A percentile compares a stretch with the other conserved stretches of the same genome.
These are phyloP conservation scores for Dendrobium catenatum DNA, from an alignment of 106 monocot genomes.

Conservation along the genomic window DNA sequence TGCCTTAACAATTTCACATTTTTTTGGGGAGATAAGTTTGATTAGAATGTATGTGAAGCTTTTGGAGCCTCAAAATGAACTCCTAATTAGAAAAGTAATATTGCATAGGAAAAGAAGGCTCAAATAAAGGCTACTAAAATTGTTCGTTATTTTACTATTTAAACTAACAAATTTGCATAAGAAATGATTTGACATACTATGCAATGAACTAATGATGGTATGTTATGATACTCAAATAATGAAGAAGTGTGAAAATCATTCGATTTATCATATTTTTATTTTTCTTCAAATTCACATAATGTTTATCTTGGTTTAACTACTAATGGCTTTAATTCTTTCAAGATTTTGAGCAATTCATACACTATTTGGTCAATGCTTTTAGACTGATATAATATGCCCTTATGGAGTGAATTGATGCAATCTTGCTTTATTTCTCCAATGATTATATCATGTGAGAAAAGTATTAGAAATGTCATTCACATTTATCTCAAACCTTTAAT, in stretches of 20 bases:
- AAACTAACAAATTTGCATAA: background rate
- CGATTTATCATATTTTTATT: background rate
- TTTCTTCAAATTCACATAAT: background rate
- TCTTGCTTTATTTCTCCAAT: no score
- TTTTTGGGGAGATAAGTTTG: background rate
- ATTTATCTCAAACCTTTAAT: no score
- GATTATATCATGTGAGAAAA: no score
- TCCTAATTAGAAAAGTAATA: background rate
- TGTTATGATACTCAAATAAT: background rate
- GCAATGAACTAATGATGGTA: background rate
- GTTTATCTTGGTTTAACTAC: background rate
- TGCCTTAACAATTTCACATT: slow-evolving; percentile 4
- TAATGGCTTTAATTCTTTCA: slow-evolving; percentile 6
- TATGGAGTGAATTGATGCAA: no score
- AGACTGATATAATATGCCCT: no score
- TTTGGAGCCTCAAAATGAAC: slow-evolving; percentile 1
- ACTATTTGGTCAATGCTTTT: background rate
- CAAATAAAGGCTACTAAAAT: slow-evolving; percentile 5
- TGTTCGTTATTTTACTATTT: slow-evolving; percentile 1
- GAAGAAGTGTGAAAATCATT: background rate
- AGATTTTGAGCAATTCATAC: background rate
- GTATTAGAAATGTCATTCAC: no score
- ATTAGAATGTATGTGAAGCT: background rate
- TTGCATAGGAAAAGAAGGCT: background rate
- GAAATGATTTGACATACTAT: background rate